Conservation (phyloP, 2,329 filamentous ascomycete genomes). For the Neoscytalidium dimidiatum region DNA sequence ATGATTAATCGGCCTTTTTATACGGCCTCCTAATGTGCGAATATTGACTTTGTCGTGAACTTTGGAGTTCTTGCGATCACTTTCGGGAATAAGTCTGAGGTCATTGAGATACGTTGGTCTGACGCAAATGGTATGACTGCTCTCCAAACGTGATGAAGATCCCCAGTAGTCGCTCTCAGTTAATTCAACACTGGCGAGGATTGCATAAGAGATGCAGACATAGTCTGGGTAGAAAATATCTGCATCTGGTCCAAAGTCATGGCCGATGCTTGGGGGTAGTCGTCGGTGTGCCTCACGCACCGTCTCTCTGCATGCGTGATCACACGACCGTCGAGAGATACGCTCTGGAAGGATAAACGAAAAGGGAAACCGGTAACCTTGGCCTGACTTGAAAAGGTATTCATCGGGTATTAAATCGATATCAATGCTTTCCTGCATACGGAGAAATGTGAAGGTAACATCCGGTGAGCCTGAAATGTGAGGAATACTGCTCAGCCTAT, state of each 20-base stretch:
- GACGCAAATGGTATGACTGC: background rate
- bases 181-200: background rate
- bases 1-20: background rate
- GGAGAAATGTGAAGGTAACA: background rate
- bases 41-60: background rate
- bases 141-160: background rate
- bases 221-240: background rate
- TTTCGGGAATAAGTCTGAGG: background rate
- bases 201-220: background rate
- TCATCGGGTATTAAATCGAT: no score
- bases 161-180: background rate
- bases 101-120: background rate
- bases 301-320: background rate
- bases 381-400: background rate
- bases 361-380: background rate
- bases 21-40: background rate
- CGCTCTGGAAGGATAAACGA: background rate
- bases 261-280: background rate
- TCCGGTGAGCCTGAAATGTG: background rate
- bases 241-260: background rate
- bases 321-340: background rate
- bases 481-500: background rate
- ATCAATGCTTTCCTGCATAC: background rate
- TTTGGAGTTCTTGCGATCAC: background rate
- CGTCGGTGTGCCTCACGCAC: background rate